Evolutionary conservation across 805 yeast species (phyloP).

Genomic region (Candida dajiaensis): DNA sequence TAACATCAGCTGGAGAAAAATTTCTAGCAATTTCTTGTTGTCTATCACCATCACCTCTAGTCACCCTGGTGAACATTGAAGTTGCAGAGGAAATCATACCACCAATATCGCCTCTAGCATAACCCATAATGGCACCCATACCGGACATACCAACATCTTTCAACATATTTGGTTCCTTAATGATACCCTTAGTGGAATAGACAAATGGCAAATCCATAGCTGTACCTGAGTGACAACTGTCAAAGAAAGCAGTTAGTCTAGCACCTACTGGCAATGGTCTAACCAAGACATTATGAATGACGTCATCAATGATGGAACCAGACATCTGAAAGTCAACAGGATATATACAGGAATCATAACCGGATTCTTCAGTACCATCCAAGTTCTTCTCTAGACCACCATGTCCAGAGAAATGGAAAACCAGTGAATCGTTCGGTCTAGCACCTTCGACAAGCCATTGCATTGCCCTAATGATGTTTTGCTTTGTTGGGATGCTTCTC

Average conservation of each 20-base stretch:
- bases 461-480: conserved; percentile 66
- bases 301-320: conserved; percentile 64
- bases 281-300: conserved; percentile 57
- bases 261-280: conserved; percentile 58
- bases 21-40: conserved; percentile 38
- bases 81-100: conserved; percentile 27
- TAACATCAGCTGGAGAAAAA: conserved; percentile 61
- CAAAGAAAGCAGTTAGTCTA: conserved; percentile 64
- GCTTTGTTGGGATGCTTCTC: conserved; percentile 45
- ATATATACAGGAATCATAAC: conserved; percentile 55
- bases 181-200: conserved; percentile 66
- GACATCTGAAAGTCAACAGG: conserved; percentile 56
- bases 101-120: conserved; percentile 44
- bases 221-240: conserved; percentile 74
- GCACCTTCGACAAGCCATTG: conserved; percentile 69
- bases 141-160: conserved; percentile 63
- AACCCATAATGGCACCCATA: conserved; percentile 45
- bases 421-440: conserved; percentile 57
- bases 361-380: conserved; percentile 60
- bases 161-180: conserved; percentile 64
- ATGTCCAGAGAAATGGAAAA: conserved; percentile 73
- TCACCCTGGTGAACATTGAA: conserved; percentile 17
- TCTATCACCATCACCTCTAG: conserved; percentile 23
- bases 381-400: conserved; percentile 61
- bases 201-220: conserved; percentile 64